phyloP scores from a whole-genome alignment of 345 rosid genomes.

The Salix caprea region DNA sequence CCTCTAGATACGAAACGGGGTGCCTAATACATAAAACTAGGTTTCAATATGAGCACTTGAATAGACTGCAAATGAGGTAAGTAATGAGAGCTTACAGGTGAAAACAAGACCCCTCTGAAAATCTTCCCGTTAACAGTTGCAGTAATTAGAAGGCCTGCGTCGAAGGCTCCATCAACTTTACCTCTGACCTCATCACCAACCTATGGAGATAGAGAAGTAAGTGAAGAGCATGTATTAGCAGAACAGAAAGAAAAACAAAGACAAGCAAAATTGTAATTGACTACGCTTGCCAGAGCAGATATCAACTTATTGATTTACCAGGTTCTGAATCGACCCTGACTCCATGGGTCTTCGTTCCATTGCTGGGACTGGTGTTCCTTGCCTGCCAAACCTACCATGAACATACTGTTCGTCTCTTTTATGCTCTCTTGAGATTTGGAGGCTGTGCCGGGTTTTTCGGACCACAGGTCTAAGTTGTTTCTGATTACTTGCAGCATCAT shows the following conservation, averaged over 20 bases:
- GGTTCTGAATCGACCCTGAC: slow-evolving; percentile 25
- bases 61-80: neutral
- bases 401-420: slow-evolving; percentile 23
- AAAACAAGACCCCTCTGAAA: slow-evolving; percentile 63
- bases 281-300: neutral
- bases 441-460: slow-evolving; percentile 19
- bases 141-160: slow-evolving; percentile 62
- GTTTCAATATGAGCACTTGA: neutral
- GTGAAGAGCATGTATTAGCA: neutral
- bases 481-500: slow-evolving; percentile 18
- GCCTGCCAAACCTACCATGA: slow-evolving; percentile 20
- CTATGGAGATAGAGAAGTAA: slow-evolving; percentile 17
- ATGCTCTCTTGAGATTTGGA: slow-evolving; percentile 21
- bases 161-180: slow-evolving; percentile 68
- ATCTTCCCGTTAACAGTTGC: slow-evolving; percentile 59
- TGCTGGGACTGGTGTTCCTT: slow-evolving; percentile 21
- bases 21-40: slow-evolving; percentile 25
- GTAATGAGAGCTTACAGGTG: slow-evolving; percentile 43
- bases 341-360: slow-evolving; percentile 22
- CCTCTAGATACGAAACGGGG: slow-evolving; percentile 24
- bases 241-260: neutral
- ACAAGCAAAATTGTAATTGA: neutral
- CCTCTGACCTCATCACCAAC: slow-evolving; percentile 68
- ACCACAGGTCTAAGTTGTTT: slow-evolving; percentile 14
- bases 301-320: slow-evolving; percentile 29